phyloP scores from a whole-genome alignment of 495 filamentous ascomycete genomes.

The Penicillium lividum region DNA sequence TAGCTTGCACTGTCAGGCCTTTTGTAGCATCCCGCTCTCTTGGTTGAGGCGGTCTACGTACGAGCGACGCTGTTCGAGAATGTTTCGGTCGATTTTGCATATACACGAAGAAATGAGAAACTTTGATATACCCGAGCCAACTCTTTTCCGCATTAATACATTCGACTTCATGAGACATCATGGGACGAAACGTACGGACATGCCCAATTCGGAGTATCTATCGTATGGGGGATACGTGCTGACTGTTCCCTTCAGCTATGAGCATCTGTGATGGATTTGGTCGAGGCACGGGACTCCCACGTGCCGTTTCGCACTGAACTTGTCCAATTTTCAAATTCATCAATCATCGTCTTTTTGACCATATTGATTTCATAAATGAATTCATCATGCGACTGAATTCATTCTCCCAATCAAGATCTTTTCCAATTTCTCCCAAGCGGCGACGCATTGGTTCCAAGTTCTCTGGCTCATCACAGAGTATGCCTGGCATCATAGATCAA shows the following conservation, averaged over 20 bases:
- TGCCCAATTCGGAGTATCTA: not conserved
- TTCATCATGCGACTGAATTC: slow-evolving; percentile 17
- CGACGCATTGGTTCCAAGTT: slow-evolving; percentile 4
- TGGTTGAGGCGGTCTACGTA: slow-evolving; percentile 11
- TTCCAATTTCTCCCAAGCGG: slow-evolving; percentile 15
- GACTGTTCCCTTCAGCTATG: not conserved
- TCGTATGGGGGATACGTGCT: not conserved
- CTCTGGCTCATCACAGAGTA: slow-evolving; percentile 17
- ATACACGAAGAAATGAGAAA: slow-evolving; percentile 34
- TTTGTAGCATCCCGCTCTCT: slow-evolving; percentile 10
- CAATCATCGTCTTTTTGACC: not conserved
- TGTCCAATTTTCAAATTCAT: not conserved
- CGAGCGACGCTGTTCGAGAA: slow-evolving; percentile 8
- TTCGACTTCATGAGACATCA: not conserved
- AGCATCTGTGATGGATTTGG: not conserved
- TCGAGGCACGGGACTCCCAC: slow-evolving; percentile 22
- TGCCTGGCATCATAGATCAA: slow-evolving; percentile 25
- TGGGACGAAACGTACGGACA: not conserved
- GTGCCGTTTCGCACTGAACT: slow-evolving; percentile 14
- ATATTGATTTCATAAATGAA: not conserved
- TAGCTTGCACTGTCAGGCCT: not conserved
- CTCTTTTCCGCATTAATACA: not conserved
- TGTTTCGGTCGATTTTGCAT: slow-evolving; percentile 29
- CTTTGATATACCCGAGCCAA: slow-evolving; percentile 17
- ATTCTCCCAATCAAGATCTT: slow-evolving; percentile 4